Evolutionary conservation across 768 basidiomycete genomes (phyloP), one percentile per base, ranked within the genome.

Genomic region (Rhizopogon roseolus): DNA sequence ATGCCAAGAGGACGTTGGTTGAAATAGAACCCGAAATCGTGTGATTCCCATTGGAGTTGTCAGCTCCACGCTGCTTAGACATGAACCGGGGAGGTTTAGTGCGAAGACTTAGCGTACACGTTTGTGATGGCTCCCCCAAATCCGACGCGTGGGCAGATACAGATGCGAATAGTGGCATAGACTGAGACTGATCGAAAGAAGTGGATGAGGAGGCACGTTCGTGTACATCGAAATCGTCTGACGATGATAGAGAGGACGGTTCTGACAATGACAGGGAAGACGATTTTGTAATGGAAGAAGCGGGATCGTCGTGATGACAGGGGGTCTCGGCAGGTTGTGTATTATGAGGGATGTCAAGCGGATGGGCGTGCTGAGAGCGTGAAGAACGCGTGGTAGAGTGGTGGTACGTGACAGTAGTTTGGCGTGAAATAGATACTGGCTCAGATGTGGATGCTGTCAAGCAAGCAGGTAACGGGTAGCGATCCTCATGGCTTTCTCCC

Each of bases 61-160:
- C 57, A 9, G 61, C 41, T 16, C 54, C 28, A 11, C 56, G 63
- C 0, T 63, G 43, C 46, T 51, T 65, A n/a, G 63, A 57, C 44
- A 61, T 50, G 29, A 59, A 48, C 19, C 63, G 64, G 42, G 52
- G 55, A 41, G 60, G 63, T 25, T 63, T 53, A 14, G 41, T 49
- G 22, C 45, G 56, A 28, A 27, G 52, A 38, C 22, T n/a, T 58
- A 52, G 42, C 49, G 6, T 34, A 50, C 1, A 52, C 43, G 32
- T 19, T 49, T 64, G 60, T 49, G 54, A 40, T 36, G 54, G 50
- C 36, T 32, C 32, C 5, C 44, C 54, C 50, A 34, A 43, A 52
- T 41, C 40, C 17, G 25, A 41, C 28, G 36, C 53, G 57, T 54
- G 25, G 22, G 48, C 34, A 39, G 38, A 27, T n/a, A 38, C 29